Conservation (phyloP, 2,329 filamentous ascomycete species). For the Coniochaeta pulveracea region DNA sequence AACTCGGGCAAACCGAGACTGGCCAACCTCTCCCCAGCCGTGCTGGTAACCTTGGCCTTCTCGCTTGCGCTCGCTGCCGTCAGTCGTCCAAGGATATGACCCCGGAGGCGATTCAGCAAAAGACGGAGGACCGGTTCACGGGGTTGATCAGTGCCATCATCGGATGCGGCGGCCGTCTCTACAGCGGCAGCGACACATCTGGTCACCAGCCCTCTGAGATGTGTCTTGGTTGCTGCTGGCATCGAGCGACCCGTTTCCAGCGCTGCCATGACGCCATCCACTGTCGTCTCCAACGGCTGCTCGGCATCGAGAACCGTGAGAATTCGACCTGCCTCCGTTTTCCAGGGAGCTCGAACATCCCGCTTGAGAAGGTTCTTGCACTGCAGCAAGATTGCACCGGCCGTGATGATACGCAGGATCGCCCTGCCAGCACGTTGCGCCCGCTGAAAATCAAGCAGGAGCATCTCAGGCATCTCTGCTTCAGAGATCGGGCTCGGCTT, state of each 20-base stretch:
- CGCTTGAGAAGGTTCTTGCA: constrained; percentile 77
- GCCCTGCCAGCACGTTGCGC: constrained; percentile 45
- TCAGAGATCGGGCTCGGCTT: constrained; percentile 41
- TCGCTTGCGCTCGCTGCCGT: constrained; percentile 57
- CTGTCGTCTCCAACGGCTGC: constrained; percentile 35
- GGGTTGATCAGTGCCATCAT: constrained; percentile 21
- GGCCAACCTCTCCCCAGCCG: constrained; percentile 58
- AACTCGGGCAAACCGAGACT: constrained; percentile 64
- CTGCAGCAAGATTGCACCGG: constrained; percentile 64
- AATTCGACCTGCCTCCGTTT: constrained; percentile 60
- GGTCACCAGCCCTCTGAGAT: constrained; percentile 44
- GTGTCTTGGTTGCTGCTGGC: constrained; percentile 48
- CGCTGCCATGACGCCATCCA: constrained; percentile 51
- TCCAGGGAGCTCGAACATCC: constrained; percentile 69
- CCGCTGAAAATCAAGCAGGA: constrained; percentile 56
- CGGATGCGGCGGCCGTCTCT: constrained; percentile 27
- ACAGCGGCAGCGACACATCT: constrained; percentile 41
- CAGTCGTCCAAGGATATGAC: constrained; percentile 54
- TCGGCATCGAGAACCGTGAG: constrained; percentile 52
- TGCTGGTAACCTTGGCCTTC: constrained; percentile 57
- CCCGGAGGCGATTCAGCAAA: constrained; percentile 54
- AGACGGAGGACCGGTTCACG: constrained; percentile 52
- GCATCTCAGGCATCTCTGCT: constrained; percentile 58
- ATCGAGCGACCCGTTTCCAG: constrained; percentile 53
- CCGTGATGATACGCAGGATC: constrained; percentile 56